Evolutionary conservation across 352 stramenopile genomes (phyloP).

Genomic region (Nannochloropsis limnetica): DNA sequence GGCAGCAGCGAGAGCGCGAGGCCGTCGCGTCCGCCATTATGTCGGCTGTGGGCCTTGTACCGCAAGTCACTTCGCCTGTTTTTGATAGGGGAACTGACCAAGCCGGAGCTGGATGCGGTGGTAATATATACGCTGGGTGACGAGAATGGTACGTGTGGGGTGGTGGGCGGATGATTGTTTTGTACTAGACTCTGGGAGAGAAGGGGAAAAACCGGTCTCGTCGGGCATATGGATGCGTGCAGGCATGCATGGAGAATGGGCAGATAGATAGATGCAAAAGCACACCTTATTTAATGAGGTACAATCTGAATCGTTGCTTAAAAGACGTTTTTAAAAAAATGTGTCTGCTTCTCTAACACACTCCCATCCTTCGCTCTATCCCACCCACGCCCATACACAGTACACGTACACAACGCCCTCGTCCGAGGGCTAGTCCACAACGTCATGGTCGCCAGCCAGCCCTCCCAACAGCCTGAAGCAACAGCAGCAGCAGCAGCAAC

Average conservation of each 20-base stretch:
- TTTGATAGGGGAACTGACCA: conserved; percentile 22
- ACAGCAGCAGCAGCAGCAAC: background rate
- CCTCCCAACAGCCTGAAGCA: background rate
- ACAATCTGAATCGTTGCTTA: too few relatives aligned
- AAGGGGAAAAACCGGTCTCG: background rate
- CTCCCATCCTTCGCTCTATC: background rate
- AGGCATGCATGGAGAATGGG: too few relatives aligned
- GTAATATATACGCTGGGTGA: conserved; percentile 1
- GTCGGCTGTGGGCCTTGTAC: conserved; percentile 18
- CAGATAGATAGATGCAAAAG: too few relatives aligned
- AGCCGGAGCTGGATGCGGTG: conserved; percentile 12
- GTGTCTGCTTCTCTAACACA: too few relatives aligned
- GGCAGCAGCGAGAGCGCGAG: background rate
- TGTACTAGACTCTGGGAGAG: background rate
- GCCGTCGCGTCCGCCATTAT: background rate
- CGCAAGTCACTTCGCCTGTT: conserved; percentile 31
- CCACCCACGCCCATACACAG: background rate
- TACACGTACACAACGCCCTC: conserved; percentile 4
- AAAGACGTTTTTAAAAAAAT: too few relatives aligned
- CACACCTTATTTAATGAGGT: too few relatives aligned
- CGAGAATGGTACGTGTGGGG: background rate
- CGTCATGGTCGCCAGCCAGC: background rate
- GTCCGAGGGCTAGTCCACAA: background rate
- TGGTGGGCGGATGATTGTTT: background rate
- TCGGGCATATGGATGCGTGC: background rate